Percentiles rank a stretch among this genome's conserved stretches.
Evolutionary conservation across 208 protist genomes (phyloP).

Genomic region (Trypanosoma boissoni): DNA sequence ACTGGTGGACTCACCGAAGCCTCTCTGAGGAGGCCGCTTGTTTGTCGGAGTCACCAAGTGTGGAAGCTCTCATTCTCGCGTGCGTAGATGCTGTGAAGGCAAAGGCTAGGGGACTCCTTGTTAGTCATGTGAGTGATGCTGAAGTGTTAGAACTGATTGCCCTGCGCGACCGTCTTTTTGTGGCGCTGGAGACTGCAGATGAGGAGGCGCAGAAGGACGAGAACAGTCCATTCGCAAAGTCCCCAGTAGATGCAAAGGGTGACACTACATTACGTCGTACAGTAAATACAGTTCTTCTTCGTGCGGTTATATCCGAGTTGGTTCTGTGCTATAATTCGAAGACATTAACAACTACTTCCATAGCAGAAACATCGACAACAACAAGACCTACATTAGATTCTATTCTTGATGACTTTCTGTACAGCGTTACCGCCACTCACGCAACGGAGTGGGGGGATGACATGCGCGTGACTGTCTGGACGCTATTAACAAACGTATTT

Average conservation of each 20-base stretch:
- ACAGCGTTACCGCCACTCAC: slow-evolving; percentile 12
- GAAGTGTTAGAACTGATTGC: slow-evolving; percentile 10
- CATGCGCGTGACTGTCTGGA: slow-evolving; percentile 8
- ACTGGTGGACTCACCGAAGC: slow-evolving; percentile 62
- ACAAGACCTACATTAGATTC: too few relatives aligned
- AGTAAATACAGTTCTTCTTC: slow-evolving; percentile 11
- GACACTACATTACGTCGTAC: background rate
- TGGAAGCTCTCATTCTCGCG: slow-evolving; percentile 11
- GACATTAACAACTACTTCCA: too few relatives aligned
- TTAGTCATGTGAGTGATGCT: too few relatives aligned
- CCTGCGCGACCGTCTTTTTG: slow-evolving; percentile 6
- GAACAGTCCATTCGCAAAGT: too few relatives aligned
- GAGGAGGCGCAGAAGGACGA: background rate
- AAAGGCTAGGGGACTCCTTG: slow-evolving; percentile 5
- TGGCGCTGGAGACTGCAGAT: slow-evolving; percentile 4
- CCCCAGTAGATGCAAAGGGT: background rate
- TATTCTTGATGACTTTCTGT: slow-evolving; percentile 24
- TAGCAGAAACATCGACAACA: too few relatives aligned
- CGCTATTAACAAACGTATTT: slow-evolving; percentile 8
- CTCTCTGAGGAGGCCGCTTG: slow-evolving; percentile 40
- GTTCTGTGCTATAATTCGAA: too few relatives aligned
- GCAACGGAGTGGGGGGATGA: slow-evolving; percentile 3
- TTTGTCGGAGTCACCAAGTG: slow-evolving; percentile 18
- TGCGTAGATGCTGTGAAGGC: slow-evolving; percentile 9
- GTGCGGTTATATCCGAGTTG: slow-evolving; percentile 18